Conservation (phyloP, 2,329 filamentous ascomycete genomes). For the Anthostomella pinea region DNA sequence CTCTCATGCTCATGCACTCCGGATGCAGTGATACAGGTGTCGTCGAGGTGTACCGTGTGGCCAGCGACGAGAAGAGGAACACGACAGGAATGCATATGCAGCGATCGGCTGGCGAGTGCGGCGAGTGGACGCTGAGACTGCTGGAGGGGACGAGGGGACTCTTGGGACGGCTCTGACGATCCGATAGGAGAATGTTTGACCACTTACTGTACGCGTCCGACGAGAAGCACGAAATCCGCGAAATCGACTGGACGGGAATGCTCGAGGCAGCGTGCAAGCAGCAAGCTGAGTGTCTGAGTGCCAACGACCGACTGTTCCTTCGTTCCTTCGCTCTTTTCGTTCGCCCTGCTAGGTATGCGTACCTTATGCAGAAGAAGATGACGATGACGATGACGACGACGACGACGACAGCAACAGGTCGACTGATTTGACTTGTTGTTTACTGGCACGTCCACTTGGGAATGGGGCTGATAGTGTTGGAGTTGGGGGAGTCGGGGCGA, state of each 20-base stretch:
- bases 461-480: no score
- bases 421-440: no score
- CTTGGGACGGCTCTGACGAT: constrained; percentile 19
- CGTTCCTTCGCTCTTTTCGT: no score
- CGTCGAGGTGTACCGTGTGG: constrained; percentile 31
- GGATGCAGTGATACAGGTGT: constrained; percentile 24
- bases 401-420: no score
- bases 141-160: constrained; percentile 13
- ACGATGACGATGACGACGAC: no score
- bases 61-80: constrained; percentile 31
- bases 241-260: constrained; percentile 23
- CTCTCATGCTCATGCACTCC: constrained; percentile 7
- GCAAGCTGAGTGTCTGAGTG: neutral
- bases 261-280: constrained; percentile 19
- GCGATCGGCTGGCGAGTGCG: constrained; percentile 32
- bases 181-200: constrained; percentile 21
- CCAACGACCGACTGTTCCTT: constrained; percentile 1
- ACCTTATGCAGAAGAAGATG: no score
- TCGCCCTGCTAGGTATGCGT: no score
- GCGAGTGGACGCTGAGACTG: constrained; percentile 14
- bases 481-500: no score
- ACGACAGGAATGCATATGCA: constrained; percentile 38
- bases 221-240: constrained; percentile 25
- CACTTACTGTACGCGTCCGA: constrained; percentile 28
- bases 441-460: no score